Base-by-base conservation (phyloP, 345 rosid genomes). In the Orychophragmus violaceus region DNA sequence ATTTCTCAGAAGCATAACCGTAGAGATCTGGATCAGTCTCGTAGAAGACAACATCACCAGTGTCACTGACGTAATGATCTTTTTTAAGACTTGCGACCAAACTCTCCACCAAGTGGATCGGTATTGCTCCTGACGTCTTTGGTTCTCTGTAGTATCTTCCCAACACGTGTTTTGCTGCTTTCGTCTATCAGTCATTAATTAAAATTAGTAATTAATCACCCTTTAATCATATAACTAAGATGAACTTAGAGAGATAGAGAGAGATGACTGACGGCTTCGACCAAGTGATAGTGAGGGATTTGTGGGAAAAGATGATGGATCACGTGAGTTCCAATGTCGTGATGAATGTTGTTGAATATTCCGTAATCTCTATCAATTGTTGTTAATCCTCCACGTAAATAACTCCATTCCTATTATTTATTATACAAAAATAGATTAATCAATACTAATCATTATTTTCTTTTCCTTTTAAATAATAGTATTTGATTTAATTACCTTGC, bases 291-390 rank as follows among this genome's bases (percentile, higher is more conserved):
- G 67, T 88, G 97, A 23, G 96, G 97, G 77, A 91, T 91, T 74
- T 91, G 97, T 66, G 97, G 96, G 82, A 91, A 91, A 61, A 91
- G 89, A 69, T 91, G 97, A 57, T 91, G 97, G 45, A 91, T 82
- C 62, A 91, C 96, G 66, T 91, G 96, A 35, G 97, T 91, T 76
- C 97, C 97, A 62, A 86, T 88, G 44, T 91, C 94, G 58, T 91
- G 97, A 76, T 91, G 97, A 67, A 91, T 78, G 32, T 80, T 82
- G 74, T 91, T 91, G 59, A 91, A 81, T 73, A 73, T 50, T 39
- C 96, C 96, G 28, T 91, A 91, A 59, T 91, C 97, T 16, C 96
- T 80, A 64, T 91, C 96, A 10, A 91, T 59, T 1, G 97, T 91
- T 17, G 96, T 91, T 13, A 91, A 84, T 70, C 97, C 94, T 83